Conservation (phyloP, 2,329 filamentous ascomycete genomes). For the Xylaria sp. region DNA sequence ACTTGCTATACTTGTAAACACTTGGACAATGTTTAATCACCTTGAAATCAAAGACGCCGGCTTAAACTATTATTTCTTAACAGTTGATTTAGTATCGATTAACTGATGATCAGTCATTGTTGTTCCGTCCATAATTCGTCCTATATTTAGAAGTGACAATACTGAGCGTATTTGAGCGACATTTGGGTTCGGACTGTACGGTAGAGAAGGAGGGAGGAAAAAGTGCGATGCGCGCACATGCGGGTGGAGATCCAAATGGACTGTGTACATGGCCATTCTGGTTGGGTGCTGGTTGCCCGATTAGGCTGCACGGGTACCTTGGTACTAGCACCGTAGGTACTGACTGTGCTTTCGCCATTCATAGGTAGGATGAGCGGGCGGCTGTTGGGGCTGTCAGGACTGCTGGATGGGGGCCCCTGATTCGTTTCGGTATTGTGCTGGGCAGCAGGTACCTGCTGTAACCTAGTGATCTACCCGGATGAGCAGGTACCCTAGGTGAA, state of each 20-base stretch:
- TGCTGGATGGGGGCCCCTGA: constrained; percentile 40
- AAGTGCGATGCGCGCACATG: neutral
- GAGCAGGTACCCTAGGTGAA: constrained; percentile 23
- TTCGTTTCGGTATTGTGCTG: constrained; percentile 39
- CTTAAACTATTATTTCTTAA: too few species aligned
- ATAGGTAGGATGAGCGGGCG: constrained; percentile 5
- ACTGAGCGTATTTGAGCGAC: too few species aligned
- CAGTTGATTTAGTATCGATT: too few species aligned
- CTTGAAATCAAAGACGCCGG: too few species aligned
- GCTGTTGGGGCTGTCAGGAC: neutral
- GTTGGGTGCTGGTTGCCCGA: constrained; percentile 5
- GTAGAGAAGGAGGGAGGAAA: neutral
- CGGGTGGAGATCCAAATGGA: constrained; percentile 17
- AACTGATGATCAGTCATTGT: too few species aligned
- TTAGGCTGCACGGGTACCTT: constrained; percentile 12
- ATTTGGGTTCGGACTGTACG: too few species aligned
- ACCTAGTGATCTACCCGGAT: neutral
- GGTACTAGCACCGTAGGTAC: neutral
- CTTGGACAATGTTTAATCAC: too few species aligned
- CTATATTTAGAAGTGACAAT: too few species aligned
- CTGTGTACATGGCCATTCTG: neutral
- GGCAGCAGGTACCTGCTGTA: constrained; percentile 1
- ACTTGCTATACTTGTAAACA: too few species aligned
- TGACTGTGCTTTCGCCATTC: neutral
- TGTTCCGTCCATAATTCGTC: too few species aligned